These are phyloP conservation scores for Phytophthora idaei DNA, from an alignment of 352 stramenopile genomes.

Conservation along the genomic window DNA sequence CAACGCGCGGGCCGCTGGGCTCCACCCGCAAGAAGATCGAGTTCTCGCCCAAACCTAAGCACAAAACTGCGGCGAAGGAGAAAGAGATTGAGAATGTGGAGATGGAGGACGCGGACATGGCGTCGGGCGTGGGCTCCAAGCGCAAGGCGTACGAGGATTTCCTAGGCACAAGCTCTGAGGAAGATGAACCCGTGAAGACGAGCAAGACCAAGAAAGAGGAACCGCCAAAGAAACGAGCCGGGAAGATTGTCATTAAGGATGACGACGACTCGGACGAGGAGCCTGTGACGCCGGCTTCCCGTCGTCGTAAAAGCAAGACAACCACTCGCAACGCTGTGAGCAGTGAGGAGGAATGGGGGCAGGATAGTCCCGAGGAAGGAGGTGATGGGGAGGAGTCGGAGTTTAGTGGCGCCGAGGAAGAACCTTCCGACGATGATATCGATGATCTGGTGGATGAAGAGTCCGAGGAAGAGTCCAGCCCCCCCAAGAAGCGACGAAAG, in stretches of 20 bases:
- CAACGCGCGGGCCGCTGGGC: constrained; percentile 26
- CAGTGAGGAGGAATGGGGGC: constrained; percentile 61
- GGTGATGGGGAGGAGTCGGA: constrained; percentile 62
- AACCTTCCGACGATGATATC: constrained; percentile 50
- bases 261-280: constrained; percentile 79
- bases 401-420: constrained; percentile 61
- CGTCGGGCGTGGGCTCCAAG: constrained; percentile 20
- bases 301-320: constrained; percentile 31
- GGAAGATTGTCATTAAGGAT: constrained; percentile 80
- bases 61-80: constrained; percentile 12
- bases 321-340: constrained; percentile 39
- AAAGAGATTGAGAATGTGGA: constrained; percentile 15
- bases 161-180: constrained; percentile 71
- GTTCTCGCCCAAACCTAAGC: constrained; percentile 66
- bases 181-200: constrained; percentile 25
- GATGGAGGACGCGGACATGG: constrained; percentile 17
- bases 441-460: constrained; percentile 52
- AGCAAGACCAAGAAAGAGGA: constrained; percentile 26
- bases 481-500: constrained; percentile 51
- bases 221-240: constrained; percentile 39
- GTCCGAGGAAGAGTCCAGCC: constrained; percentile 44
- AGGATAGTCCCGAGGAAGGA: constrained; percentile 34
- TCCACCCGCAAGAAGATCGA: constrained; percentile 69
- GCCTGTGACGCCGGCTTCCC: constrained; percentile 20
- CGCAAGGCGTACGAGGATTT: constrained; percentile 80